Evolutionary conservation across 768 basidiomycete genomes (phyloP), one percentile per base, ranked within the genome.

Genomic region (Boletus vinaceobasis): DNA sequence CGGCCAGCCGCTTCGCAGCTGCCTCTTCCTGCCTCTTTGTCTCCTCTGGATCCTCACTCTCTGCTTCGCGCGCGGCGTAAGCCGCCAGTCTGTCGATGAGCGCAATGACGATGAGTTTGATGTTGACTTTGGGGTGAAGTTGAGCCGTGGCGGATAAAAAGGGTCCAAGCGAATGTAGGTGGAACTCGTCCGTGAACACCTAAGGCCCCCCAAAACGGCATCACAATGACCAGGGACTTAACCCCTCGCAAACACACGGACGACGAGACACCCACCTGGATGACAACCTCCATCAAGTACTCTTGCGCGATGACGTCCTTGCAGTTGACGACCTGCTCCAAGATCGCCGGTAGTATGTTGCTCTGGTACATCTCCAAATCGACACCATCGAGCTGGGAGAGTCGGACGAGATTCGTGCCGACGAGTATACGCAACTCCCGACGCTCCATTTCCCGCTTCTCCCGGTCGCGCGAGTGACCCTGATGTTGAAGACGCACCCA

Each of bases 181-280:
- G 97, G 74, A 98, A 98, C 68, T 98, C 96, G 71, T 98, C 95
- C 11, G 96, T 93, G 72, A 98, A 98, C 17, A 99, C 96, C 91
- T 93, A 60, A 14, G 44, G 15, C n/a, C 23, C 17, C 33, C 10
- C 2, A 32, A 19, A 7, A 13, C 31, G 14, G 17, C 33, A 23
- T 13, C 11, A 31, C 21, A 21, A 38, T 29, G 40, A 46, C 27
- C 10, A 43, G 11, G n/a, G 11, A 40, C 11, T 43, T 5, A 49
- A 27, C 1, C 8, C 8, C 15, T 35, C 15, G 17, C 23, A 13
- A 15, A 17, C 3, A 14, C 44, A 39, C 13, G 26, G 6, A 21
- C n/a, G 14, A 45, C 19, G n/a, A 8, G n/a, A 27, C 9, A 37
- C 80, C 35, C 55, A 90, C 93, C 79, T 99, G 97, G 61, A 99